Percentiles rank a stretch among this genome's conserved stretches.
These are phyloP conservation scores for Beauveria brongniartii DNA, from an alignment of 2,329 filamentous ascomycete genomes.

Conservation along the genomic window DNA sequence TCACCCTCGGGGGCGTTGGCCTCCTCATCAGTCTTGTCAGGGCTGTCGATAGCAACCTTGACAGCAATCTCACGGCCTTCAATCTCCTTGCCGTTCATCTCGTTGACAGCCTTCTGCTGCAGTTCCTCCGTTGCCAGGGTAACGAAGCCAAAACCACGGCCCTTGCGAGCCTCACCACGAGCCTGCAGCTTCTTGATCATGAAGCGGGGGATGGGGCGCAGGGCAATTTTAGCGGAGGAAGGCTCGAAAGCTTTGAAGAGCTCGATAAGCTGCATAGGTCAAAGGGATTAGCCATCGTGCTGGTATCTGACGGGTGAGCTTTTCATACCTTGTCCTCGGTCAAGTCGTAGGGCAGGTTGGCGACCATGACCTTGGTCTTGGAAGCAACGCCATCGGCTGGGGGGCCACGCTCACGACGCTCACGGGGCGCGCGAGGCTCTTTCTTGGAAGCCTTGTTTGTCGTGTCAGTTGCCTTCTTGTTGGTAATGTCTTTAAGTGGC, in stretches of 20 bases:
- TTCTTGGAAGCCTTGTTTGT: conserved; percentile 51
- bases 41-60: conserved; percentile 99
- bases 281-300: conserved; percentile 11
- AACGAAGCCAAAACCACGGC: conserved; percentile 97
- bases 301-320: neutral
- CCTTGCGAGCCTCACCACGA: conserved; percentile 96
- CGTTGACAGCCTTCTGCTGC: conserved; percentile 90
- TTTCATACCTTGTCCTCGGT: conserved; percentile 83
- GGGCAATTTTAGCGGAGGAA: conserved; percentile 93
- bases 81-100: conserved; percentile 99
- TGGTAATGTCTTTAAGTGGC: conserved; percentile 55
- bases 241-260: conserved; percentile 91
- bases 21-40: conserved; percentile 90
- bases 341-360: conserved; percentile 96
- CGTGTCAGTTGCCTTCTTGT: conserved; percentile 48
- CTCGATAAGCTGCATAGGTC: conserved; percentile 71
- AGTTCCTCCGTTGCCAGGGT: conserved; percentile 90
- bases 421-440: conserved; percentile 42
- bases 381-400: conserved; percentile 95
- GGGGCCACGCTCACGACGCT: conserved; percentile 77
- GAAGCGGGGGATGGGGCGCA: conserved; percentile 96
- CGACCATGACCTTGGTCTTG: conserved; percentile 99
- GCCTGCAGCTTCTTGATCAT: conserved; percentile 99
- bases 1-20: conserved; percentile 47
- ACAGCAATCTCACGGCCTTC: conserved; percentile 98